These are phyloP conservation scores for Trichophyton schoenleinii DNA, from an alignment of 2,329 filamentous ascomycete species.

Conservation along the genomic window DNA sequence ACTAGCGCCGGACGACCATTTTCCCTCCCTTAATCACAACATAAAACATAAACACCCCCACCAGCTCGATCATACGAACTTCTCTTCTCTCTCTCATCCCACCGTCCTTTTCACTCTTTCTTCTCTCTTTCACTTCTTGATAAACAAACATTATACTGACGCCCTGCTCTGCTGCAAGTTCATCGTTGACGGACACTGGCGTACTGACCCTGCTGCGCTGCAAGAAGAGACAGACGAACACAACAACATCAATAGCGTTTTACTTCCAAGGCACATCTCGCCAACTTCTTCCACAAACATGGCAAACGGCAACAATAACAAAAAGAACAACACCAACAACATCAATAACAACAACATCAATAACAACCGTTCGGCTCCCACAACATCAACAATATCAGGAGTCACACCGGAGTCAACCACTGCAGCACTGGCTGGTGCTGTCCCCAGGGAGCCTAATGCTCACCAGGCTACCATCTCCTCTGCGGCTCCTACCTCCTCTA, in stretches of 20 bases:
- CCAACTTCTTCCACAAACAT: not conserved
- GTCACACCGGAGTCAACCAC: slow-evolving; percentile 59
- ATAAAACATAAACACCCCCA: not conserved
- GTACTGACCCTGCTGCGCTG: slow-evolving; percentile 64
- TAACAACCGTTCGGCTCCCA: no score
- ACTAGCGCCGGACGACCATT: not conserved
- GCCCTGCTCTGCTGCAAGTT: slow-evolving; percentile 46
- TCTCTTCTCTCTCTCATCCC: no score
- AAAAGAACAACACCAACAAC: not conserved
- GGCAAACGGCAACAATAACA: not conserved
- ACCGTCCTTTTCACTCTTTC: no score
- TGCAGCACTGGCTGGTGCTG: slow-evolving; percentile 52
- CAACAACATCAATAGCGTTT: slow-evolving; percentile 87
- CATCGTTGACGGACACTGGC: slow-evolving; percentile 87
- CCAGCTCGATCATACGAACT: not conserved
- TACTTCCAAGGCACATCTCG: slow-evolving; percentile 59
- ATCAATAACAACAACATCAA: slow-evolving; percentile 17
- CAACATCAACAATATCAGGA: slow-evolving; percentile 38
- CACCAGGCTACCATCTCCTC: slow-evolving; percentile 46
- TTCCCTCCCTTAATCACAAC: not conserved
- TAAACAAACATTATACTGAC: no score
- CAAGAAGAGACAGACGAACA: slow-evolving; percentile 63
- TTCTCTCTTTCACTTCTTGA: no score
- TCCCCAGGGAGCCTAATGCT: slow-evolving; percentile 39
- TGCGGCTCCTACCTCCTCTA: slow-evolving; percentile 55